These are phyloP conservation scores for Podaxis rugospora DNA, from an alignment of 768 basidiomycete genomes.

Conservation along the genomic window DNA sequence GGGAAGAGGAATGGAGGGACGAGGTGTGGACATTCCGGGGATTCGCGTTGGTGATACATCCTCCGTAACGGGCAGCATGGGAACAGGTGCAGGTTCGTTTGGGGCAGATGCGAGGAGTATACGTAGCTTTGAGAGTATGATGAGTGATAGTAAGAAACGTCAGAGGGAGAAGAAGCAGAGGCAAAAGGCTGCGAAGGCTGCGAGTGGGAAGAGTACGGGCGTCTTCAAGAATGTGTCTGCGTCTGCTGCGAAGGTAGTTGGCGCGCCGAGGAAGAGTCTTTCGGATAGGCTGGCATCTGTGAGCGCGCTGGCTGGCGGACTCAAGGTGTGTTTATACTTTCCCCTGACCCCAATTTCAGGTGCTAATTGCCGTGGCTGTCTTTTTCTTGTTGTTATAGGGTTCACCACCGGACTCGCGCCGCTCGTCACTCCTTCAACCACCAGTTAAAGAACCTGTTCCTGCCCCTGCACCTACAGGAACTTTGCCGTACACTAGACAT, in stretches of 20 bases:
- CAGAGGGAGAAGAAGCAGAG: conserved; percentile 16
- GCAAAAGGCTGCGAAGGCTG: conserved; percentile 10
- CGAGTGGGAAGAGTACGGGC: conserved; percentile 14
- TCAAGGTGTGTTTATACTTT: conserved; percentile 28
- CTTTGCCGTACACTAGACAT: background rate
- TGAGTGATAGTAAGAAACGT: conserved; percentile 41
- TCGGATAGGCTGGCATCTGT: conserved; percentile 80
- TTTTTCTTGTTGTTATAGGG: conserved; percentile 2
- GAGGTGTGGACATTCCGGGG: conserved; percentile 10
- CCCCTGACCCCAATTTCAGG: conserved; percentile 10
- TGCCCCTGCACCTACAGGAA: background rate
- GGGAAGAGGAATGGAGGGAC: conserved; percentile 36
- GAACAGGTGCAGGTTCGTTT: conserved; percentile 21
- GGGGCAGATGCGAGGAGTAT: conserved; percentile 68
- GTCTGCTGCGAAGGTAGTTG: background rate
- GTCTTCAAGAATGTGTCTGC: background rate
- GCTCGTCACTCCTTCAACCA: conserved; percentile 32
- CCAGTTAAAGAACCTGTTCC: conserved; percentile 11
- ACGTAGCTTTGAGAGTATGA: conserved; percentile 84
- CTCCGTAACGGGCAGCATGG: background rate
- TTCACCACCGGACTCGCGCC: conserved; percentile 34
- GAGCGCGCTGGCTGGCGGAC: conserved; percentile 49
- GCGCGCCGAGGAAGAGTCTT: conserved; percentile 56
- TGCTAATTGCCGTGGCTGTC: background rate
- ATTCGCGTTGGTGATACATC: conserved; percentile 13